Evolutionary conservation across 2,329 filamentous ascomycete species (phyloP), one percentile per base, ranked within the genome.

Genomic region (Dactylonectria macrodidyma): DNA sequence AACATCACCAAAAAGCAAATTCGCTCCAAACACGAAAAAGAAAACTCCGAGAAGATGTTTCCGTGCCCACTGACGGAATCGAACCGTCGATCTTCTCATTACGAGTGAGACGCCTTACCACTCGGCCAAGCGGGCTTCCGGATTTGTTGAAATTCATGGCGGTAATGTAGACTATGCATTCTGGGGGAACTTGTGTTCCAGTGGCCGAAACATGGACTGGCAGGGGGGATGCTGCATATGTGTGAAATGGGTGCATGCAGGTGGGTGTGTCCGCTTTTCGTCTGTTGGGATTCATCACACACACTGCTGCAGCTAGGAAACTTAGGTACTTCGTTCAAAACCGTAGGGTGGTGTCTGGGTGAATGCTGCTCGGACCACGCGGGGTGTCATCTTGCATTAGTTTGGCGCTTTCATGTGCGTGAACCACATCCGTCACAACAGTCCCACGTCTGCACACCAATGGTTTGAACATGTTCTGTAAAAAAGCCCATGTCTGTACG

Each of bases 71-170:
- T 65, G 62, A 65, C 62, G 63, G 63, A 65, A 65, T 65, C 51
- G 63, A 65, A 65, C 63, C 63, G 57, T 61, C 57, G 63, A 52
- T 65, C 63, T 65, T 65, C 50, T 54, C 63, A 65, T 65, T 65
- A 65, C 63, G 63, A 65, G 63, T 65, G 63, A 54, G 50, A 65
- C 63, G 63, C 63, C 63, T 65, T 65, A 65, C 63, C 63, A 65
- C 63, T 65, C 51, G 63, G 63, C 63, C 63, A 65, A 60, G 57
- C 50, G 58, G 63, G 63, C 63, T 55, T n/a, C n/a, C 54, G 33
- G 47, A 30, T 5, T 41, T 54, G 48, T 19, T 57, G 54, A 10
- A 19, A 44, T 16, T 7, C 16, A 38, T 2, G 22, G 51, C n/a
- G 33, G 16, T 65, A 55, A 55, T 50, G 50, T 38, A 3, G 62